Evolutionary conservation across 495 filamentous ascomycete genomes (phyloP).

Genomic region (Neurospora sp.): DNA sequence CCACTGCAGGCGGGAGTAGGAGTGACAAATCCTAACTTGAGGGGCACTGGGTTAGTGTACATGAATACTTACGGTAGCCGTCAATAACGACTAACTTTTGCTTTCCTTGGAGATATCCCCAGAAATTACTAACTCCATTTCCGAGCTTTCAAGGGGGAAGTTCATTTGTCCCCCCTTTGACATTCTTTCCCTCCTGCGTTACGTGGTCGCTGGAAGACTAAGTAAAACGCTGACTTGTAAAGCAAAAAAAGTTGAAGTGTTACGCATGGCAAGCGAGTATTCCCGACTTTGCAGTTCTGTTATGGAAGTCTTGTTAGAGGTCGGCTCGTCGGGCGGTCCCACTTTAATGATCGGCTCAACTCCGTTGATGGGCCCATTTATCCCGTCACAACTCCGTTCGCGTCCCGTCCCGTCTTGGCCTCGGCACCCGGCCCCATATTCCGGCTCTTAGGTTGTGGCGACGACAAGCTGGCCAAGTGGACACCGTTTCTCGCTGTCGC

Average conservation of each 20-base stretch:
- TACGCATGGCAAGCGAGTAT: neutral
- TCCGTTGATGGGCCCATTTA: neutral
- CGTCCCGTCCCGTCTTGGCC: neutral
- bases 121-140: neutral
- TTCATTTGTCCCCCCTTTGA: neutral
- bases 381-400: neutral
- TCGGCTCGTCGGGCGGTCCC: neutral
- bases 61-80: no score
- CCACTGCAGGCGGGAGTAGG: no score
- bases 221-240: neutral
- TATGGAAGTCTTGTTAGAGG: neutral
- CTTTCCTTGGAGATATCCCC: neutral
- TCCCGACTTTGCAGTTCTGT: neutral
- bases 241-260: neutral
- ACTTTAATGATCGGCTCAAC: neutral
- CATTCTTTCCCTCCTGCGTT: neutral
- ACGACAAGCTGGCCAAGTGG: neutral
- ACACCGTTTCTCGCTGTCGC: neutral
- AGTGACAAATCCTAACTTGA: no score
- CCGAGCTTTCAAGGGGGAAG: neutral
- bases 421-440: neutral
- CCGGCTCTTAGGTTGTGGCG: neutral
- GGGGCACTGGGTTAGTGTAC: no score
- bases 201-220: neutral
- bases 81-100: no score